Evolutionary conservation across 371 early-diverging fungal species (phyloP).

Genomic region (Mucor circinelloides): DNA sequence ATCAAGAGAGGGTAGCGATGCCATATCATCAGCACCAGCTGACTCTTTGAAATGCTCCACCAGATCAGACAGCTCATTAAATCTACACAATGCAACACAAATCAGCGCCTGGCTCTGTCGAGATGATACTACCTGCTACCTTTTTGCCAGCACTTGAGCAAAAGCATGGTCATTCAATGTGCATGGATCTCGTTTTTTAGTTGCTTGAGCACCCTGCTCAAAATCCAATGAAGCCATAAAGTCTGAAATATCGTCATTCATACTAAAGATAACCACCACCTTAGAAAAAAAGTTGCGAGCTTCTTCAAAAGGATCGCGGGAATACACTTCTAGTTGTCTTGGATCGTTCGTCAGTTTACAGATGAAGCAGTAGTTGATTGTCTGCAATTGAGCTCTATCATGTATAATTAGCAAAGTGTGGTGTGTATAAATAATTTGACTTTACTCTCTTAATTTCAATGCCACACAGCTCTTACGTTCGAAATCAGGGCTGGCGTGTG

Average conservation of each 20-base stretch:
- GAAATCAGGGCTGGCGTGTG: not conserved
- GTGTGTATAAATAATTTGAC: not conserved
- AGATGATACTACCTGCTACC: not conserved
- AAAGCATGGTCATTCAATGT: conserved; percentile 16
- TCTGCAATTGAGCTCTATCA: conserved; percentile 20
- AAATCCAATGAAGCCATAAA: conserved; percentile 10
- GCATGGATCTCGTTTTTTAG: conserved; percentile 6
- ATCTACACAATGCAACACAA: not conserved
- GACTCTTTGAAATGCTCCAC: conserved; percentile 5
- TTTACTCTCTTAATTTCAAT: conserved; percentile 23
- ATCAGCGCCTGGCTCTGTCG: not conserved
- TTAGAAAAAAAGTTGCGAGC: conserved; percentile 15
- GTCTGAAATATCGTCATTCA: conserved; percentile 11
- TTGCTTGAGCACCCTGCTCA: conserved; percentile 5
- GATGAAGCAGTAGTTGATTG: conserved; percentile 21
- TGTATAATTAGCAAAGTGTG: not conserved
- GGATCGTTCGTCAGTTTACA: not conserved
- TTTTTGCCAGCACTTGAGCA: conserved; percentile 12
- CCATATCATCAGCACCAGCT: conserved; percentile 18
- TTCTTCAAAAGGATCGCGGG: conserved; percentile 11
- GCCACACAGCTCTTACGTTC: conserved; percentile 5
- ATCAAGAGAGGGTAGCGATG: conserved; percentile 2
- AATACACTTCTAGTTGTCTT: not conserved
- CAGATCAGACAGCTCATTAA: not conserved
- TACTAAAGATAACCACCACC: conserved; percentile 1